These are phyloP conservation scores for Odontarrhena argentea DNA, from an alignment of 345 rosid species.

Conservation along the genomic window DNA sequence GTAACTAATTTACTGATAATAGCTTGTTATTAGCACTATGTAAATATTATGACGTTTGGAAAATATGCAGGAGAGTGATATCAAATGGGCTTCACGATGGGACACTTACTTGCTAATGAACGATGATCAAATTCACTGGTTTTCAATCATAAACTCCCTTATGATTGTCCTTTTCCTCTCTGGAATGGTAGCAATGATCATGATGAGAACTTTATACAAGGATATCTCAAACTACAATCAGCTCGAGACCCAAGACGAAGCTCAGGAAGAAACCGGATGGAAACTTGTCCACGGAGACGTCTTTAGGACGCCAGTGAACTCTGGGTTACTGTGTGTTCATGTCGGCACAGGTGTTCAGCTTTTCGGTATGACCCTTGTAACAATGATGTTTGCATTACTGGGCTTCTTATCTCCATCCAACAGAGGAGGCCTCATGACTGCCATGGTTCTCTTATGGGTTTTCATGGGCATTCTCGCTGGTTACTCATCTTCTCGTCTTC, in stretches of 20 bases:
- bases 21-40: background rate
- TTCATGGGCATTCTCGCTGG: slow-evolving; percentile 93
- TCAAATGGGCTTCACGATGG: slow-evolving; percentile 99
- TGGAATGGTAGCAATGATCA: slow-evolving; percentile 98
- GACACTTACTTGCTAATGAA: slow-evolving; percentile 94
- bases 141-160: slow-evolving; percentile 91
- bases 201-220: slow-evolving; percentile 93
- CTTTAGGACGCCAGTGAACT: slow-evolving; percentile 80
- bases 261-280: slow-evolving; percentile 98
- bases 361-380: slow-evolving; percentile 86
- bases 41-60: slow-evolving; percentile 13
- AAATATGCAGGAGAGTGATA: slow-evolving; percentile 70
- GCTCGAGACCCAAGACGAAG: slow-evolving; percentile 95
- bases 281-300: slow-evolving; percentile 93
- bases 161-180: slow-evolving; percentile 97
- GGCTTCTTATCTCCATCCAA: slow-evolving; percentile 95
- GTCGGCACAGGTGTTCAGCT: slow-evolving; percentile 92
- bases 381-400: slow-evolving; percentile 89
- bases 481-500: slow-evolving; percentile 78
- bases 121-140: slow-evolving; percentile 97
- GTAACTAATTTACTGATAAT: slow-evolving; percentile 39
- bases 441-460: slow-evolving; percentile 97
- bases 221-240: slow-evolving; percentile 94
- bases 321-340: slow-evolving; percentile 83
- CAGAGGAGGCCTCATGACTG: slow-evolving; percentile 97